A percentile compares a stretch with the other conserved stretches of the same genome.
These are phyloP conservation scores for Drechslerella stenobrocha DNA, from an alignment of 2,329 filamentous ascomycete species.

Conservation along the genomic window DNA sequence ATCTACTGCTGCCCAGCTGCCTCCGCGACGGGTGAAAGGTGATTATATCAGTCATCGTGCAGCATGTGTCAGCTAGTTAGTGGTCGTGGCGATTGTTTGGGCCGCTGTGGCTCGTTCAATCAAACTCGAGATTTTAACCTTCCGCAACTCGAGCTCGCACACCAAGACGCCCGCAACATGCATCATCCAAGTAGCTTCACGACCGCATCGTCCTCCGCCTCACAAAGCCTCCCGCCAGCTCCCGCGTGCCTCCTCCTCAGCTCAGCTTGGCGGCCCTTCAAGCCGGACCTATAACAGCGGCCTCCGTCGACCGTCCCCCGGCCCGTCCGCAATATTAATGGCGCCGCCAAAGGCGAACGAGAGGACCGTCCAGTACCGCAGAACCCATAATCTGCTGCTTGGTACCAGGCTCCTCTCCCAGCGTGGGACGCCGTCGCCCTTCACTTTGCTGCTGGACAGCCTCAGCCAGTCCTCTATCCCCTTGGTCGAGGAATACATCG, in stretches of 20 bases:
- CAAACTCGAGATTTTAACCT: background rate
- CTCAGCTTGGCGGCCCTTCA: background rate
- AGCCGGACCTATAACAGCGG: too few relatives aligned
- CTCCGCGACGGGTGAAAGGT: slow-evolving; percentile 6
- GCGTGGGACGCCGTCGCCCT: slow-evolving; percentile 77
- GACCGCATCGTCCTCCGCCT: background rate
- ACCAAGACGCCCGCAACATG: slow-evolving; percentile 36
- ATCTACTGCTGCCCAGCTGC: background rate
- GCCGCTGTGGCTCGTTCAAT: too few relatives aligned
- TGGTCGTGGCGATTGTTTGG: background rate
- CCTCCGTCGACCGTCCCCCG: too few relatives aligned
- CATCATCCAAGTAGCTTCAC: slow-evolving; percentile 1
- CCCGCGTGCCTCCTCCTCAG: background rate
- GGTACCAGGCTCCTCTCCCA: slow-evolving; percentile 80
- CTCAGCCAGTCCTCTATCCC: slow-evolving; percentile 77
- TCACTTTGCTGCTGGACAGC: slow-evolving; percentile 82
- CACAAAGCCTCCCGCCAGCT: background rate
- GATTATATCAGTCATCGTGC: too few relatives aligned
- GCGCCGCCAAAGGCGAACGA: slow-evolving; percentile 40
- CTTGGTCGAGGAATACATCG: slow-evolving; percentile 72
- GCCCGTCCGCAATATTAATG: slow-evolving; percentile 19
- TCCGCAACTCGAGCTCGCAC: slow-evolving; percentile 1
- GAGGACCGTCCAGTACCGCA: slow-evolving; percentile 62
- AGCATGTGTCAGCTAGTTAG: too few relatives aligned
- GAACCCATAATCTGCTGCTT: slow-evolving; percentile 80